A percentile compares a stretch with the other conserved stretches of the same genome.
Evolutionary conservation across 495 filamentous ascomycete species (phyloP).

Genomic region (Penicillium maclennaniae): DNA sequence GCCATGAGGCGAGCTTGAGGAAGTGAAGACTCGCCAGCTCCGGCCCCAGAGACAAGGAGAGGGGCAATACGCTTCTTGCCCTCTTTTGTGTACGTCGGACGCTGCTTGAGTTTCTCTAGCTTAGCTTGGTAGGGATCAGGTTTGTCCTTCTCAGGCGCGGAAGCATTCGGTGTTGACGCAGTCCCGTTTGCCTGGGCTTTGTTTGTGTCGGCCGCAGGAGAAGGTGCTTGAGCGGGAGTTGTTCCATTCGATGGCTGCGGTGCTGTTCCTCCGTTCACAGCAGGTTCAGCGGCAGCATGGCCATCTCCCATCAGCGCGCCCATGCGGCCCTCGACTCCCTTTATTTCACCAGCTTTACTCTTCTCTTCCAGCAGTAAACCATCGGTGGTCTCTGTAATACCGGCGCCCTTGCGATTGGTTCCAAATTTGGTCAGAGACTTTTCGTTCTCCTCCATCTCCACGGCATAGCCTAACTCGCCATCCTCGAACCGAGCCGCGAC

Average conservation of each 20-base stretch:
- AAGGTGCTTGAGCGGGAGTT: constrained; percentile 35
- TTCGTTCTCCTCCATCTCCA: constrained; percentile 81
- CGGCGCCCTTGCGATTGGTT: constrained; percentile 76
- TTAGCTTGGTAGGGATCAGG: constrained; percentile 61
- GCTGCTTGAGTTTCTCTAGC: constrained; percentile 76
- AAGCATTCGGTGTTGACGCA: constrained; percentile 18
- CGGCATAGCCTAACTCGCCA: constrained; percentile 69
- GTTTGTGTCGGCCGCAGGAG: constrained; percentile 31
- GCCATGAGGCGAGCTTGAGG: constrained; percentile 80
- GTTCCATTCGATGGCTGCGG: constrained; percentile 39
- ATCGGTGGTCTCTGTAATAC: constrained; percentile 85
- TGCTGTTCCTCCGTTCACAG: constrained; percentile 41
- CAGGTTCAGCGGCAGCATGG: constrained; percentile 18
- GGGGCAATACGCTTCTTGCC: constrained; percentile 95
- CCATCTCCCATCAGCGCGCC: constrained; percentile 93
- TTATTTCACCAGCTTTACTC: constrained; percentile 85
- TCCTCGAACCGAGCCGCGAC: constrained; percentile 68
- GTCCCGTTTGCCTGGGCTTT: constrained; percentile 43
- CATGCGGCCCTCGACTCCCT: constrained; percentile 90
- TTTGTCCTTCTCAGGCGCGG: constrained; percentile 55
- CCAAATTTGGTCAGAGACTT: constrained; percentile 90
- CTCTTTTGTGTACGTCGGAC: constrained; percentile 92
- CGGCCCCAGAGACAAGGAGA: constrained; percentile 80
- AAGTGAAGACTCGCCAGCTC: constrained; percentile 78
- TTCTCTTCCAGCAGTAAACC: constrained; percentile 82